A percentile compares a stretch with the other conserved stretches of the same genome.
Conservation (phyloP, 352 stramenopile species). For the Elongisporangium anandrum region DNA sequence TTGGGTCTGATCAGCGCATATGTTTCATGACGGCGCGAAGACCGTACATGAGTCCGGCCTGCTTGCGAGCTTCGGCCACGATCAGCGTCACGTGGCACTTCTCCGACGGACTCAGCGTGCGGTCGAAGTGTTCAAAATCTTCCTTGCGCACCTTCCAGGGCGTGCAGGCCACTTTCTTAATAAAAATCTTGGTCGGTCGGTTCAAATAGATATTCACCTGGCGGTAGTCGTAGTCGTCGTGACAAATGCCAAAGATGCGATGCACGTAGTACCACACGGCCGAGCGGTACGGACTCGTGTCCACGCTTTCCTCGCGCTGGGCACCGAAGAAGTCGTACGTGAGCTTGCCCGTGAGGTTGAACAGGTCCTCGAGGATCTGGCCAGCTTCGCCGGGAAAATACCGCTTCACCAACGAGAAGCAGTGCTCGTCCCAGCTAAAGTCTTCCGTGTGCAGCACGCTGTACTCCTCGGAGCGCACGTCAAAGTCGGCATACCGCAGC, state of each 20-base stretch:
- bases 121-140: slow-evolving; percentile 86
- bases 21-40: slow-evolving; percentile 85
- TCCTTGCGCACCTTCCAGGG: slow-evolving; percentile 76
- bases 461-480: slow-evolving; percentile 77
- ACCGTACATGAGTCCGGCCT: slow-evolving; percentile 84
- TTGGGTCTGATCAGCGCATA: slow-evolving; percentile 51
- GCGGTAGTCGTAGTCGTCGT: slow-evolving; percentile 87
- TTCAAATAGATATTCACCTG: slow-evolving; percentile 82
- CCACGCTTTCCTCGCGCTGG: slow-evolving; percentile 51
- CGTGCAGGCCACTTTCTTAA: slow-evolving; percentile 84
- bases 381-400: slow-evolving; percentile 81
- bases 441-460: slow-evolving; percentile 84
- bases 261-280: slow-evolving; percentile 88
- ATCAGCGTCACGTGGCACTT: slow-evolving; percentile 85
- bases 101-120: slow-evolving; percentile 67
- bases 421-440: slow-evolving; percentile 88
- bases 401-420: slow-evolving; percentile 79
- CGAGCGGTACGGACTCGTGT: slow-evolving; percentile 78
- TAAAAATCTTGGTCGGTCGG: slow-evolving; percentile 81
- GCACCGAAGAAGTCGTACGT: slow-evolving; percentile 77
- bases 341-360: slow-evolving; percentile 82
- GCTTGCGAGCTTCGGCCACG: slow-evolving; percentile 79
- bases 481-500: slow-evolving; percentile 81
- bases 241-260: slow-evolving; percentile 85
- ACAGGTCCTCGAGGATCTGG: slow-evolving; percentile 83